Percentiles rank a stretch among this genome's conserved stretches.
phyloP scores from a whole-genome alignment of 257 asterid genomes.

The Apocynum venetum region DNA sequence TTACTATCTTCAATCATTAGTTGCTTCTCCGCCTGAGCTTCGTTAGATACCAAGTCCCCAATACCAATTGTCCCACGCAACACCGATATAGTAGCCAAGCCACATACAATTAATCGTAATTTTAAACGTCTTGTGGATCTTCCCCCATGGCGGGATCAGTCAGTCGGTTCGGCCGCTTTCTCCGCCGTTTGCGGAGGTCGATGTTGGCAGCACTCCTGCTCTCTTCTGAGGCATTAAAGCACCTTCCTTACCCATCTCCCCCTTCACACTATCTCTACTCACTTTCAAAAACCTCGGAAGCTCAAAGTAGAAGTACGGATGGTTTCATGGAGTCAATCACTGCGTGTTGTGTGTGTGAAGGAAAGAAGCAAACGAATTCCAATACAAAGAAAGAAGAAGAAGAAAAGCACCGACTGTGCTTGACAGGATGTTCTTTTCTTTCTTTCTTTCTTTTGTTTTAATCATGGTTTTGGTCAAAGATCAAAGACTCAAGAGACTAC shows the following conservation, averaged over 20 bases:
- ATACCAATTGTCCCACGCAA: constrained; percentile 87
- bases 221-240: constrained; percentile 66
- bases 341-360: neutral
- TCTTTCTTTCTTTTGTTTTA: neutral
- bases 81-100: constrained; percentile 78
- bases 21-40: constrained; percentile 60
- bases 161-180: constrained; percentile 43
- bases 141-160: constrained; percentile 53
- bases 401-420: constrained; percentile 27
- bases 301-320: neutral
- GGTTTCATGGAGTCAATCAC: neutral
- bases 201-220: constrained; percentile 43
- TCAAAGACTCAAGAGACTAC: neutral
- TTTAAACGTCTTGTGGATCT: constrained; percentile 74
- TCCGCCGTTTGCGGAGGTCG: constrained; percentile 35
- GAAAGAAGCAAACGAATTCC: constrained; percentile 22
- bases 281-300: neutral
- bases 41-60: constrained; percentile 55
- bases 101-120: constrained; percentile 64
- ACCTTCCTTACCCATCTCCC: constrained; percentile 56
- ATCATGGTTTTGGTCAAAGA: neutral
- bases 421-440: constrained; percentile 5
- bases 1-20: constrained; percentile 57
- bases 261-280: neutral
- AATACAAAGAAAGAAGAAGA: constrained; percentile 3